Conservation (phyloP, 805 yeast species). For the Starmerella scarabaei region DNA sequence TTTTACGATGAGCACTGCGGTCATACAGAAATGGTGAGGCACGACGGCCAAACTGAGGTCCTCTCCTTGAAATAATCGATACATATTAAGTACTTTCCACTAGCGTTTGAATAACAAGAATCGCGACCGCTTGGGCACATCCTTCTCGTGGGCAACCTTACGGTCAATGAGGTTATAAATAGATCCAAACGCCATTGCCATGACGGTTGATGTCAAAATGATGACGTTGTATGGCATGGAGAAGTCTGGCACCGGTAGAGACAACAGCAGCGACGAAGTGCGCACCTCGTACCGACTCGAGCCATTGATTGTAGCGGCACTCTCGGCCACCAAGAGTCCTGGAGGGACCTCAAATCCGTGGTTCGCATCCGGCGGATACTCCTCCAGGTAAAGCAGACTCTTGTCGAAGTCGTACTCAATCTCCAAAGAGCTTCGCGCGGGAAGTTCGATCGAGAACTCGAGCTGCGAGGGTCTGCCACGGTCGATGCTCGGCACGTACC, state of each 20-base stretch:
- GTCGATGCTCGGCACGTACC: slow-evolving; percentile 68
- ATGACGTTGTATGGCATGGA: slow-evolving; percentile 98
- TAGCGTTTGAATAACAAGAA: background rate
- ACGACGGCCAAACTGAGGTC: background rate
- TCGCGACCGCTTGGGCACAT: slow-evolving; percentile 1
- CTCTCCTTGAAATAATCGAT: background rate
- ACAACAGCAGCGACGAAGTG: slow-evolving; percentile 73
- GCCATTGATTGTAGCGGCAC: background rate
- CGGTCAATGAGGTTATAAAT: slow-evolving; percentile 51
- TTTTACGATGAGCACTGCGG: slow-evolving; percentile 6
- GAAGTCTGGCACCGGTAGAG: slow-evolving; percentile 93
- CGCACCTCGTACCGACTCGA: slow-evolving; percentile 32
- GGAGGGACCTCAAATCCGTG: slow-evolving; percentile 95
- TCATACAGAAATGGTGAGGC: slow-evolving; percentile 2
- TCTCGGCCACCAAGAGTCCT: slow-evolving; percentile 32
- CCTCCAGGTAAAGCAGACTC: slow-evolving; percentile 67
- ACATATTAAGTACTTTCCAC: background rate
- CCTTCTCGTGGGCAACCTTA: slow-evolving; percentile 44
- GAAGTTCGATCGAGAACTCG: slow-evolving; percentile 53
- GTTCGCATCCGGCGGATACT: slow-evolving; percentile 98
- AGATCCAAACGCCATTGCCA: slow-evolving; percentile 85
- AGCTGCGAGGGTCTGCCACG: slow-evolving; percentile 70
- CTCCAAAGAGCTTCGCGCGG: slow-evolving; percentile 25
- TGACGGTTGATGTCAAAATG: slow-evolving; percentile 80
- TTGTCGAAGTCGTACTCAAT: slow-evolving; percentile 70